Evolutionary conservation across 2,329 filamentous ascomycete genomes (phyloP), one percentile per base, ranked within the genome.

Genomic region (Thyridium curvatum): DNA sequence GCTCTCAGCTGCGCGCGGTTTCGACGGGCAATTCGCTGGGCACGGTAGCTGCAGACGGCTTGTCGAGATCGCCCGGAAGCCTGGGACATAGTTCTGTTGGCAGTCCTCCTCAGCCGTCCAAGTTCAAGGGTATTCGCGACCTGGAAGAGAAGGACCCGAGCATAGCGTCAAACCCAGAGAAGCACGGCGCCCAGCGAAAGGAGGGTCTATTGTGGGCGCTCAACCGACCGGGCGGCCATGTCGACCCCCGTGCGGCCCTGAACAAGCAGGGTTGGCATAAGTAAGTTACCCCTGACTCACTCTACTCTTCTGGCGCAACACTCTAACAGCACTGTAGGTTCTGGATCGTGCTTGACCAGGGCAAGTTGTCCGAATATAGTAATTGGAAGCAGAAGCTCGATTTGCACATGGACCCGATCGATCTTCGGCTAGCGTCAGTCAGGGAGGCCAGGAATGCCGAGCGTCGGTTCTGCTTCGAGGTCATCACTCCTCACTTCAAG

Each of bases 211-310:
- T 98, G 8, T 98, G 93, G 93, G 89, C 94, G 18, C 68, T 97
- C 33, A 97, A 91, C 55, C 79, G 88, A 46, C 91, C 91, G 3
- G 90, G 90, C 14, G 91, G 88, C 41, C 93, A 98, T 59, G 90
- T 93, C 18, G 94, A 98, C 59, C 93, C 93, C 9, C 88, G 93
- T 14, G 42, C 48, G 51, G 90, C 88, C 14, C 71, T 98, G 51
- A 97, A 96, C 56, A 96, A 97, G 59, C 89, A 94, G 62, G 90
- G 88, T 37, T 98, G 93, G 93, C 93, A 98, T 62, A 98, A 98
- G 86, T 94, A 70, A 66, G 84, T 75, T 38, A 8, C 30, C 28
- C 14, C 28, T 15, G 9, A 26, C 6, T 16, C 3, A n/a, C 12
- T 21, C 28, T 15, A 6, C 21, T 26, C 10, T 26, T 10, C 21